Evolutionary conservation across 2,329 filamentous ascomycete species (phyloP).

Genomic region (Aspergillus hiratsukae): DNA sequence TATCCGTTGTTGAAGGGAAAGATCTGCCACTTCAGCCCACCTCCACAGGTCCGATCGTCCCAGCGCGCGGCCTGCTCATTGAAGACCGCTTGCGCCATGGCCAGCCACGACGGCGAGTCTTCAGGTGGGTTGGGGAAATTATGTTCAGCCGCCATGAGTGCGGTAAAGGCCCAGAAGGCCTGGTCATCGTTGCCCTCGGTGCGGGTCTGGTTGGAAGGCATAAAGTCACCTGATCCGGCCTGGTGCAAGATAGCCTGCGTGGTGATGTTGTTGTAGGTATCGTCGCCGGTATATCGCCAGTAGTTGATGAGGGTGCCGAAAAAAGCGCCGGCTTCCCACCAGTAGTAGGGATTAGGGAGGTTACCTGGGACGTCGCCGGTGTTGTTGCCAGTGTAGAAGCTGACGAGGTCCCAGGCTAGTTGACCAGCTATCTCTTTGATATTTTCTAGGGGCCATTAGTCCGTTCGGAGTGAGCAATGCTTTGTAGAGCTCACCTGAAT

Average conservation of each 20-base stretch:
- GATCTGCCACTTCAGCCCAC: conserved; percentile 55
- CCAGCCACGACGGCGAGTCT: conserved; percentile 69
- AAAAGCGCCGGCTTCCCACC: conserved; percentile 41
- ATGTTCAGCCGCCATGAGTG: conserved; percentile 52
- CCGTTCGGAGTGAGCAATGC: conserved; percentile 28
- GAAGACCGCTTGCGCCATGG: conserved; percentile 72
- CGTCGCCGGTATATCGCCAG: conserved; percentile 41
- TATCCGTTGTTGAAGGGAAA: conserved; percentile 31
- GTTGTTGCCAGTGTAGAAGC: conserved; percentile 46
- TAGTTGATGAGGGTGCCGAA: conserved; percentile 40
- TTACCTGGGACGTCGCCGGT: conserved; percentile 48
- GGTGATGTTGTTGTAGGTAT: conserved; percentile 35
- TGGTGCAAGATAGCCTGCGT: conserved; percentile 36
- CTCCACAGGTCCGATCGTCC: conserved; percentile 62
- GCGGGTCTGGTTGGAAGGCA: conserved; percentile 38
- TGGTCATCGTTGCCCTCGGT: conserved; percentile 55
- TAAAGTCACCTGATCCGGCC: conserved; percentile 36
- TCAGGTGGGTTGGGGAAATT: conserved; percentile 40
- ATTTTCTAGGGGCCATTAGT: not conserved
- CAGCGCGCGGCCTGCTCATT: conserved; percentile 70
- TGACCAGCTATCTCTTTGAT: conserved; percentile 44
- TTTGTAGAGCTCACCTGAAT: not conserved
- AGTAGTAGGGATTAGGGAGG: conserved; percentile 45
- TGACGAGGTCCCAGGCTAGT: conserved; percentile 46
- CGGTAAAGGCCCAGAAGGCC: conserved; percentile 54